Evolutionary conservation across 345 rosid genomes (phyloP), one percentile per base, ranked within the genome.

Genomic region (Moringa oleifera): DNA sequence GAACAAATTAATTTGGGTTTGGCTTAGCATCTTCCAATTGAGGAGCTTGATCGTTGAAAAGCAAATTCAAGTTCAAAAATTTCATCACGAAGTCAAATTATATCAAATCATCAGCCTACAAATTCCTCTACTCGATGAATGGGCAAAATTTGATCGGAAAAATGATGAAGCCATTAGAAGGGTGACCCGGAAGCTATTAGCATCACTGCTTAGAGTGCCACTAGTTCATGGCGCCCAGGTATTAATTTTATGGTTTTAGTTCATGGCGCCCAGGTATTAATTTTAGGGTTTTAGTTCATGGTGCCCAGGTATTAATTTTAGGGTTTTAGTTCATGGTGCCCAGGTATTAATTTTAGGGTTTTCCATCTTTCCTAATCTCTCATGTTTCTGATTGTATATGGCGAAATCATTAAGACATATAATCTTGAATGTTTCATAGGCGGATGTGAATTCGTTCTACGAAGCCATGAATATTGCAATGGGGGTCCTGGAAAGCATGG

Each of bases 131-230:
- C 85, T 91, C 19, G 67, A 67, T 22, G 77, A 84, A 1, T 86
- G 93, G 85, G 63, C 67, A 0, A 81, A 81, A 24, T 6, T 84
- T 45, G 91, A 81, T 51, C 61, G 64, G 0, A 85, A 77, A 68
- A 85, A 80, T 51, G 55, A 15, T 18, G 95, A 83, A 73, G 90
- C 92, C 6, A 70, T 83, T 8, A 68, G 86, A 71, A 77, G 88
- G 58, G 51, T 89, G 55, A 67, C 75, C 8, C 75, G 87, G 59
- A 91, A 86, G 75, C 84, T 91, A 25, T 74, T 76, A 3, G 95
- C 86, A 52, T 28, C 84, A 7, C 77, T 84, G 12, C 23, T 74
- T 25, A 70, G 73, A 23, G 62, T 83, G 28, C 89, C 96, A 11
- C 64, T 81, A 17, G 28, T 52, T 5, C 79, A 86, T 2, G 85